Conservation (phyloP, 1,284 basidiomycete genomes). For the Earliella scabrosa region DNA sequence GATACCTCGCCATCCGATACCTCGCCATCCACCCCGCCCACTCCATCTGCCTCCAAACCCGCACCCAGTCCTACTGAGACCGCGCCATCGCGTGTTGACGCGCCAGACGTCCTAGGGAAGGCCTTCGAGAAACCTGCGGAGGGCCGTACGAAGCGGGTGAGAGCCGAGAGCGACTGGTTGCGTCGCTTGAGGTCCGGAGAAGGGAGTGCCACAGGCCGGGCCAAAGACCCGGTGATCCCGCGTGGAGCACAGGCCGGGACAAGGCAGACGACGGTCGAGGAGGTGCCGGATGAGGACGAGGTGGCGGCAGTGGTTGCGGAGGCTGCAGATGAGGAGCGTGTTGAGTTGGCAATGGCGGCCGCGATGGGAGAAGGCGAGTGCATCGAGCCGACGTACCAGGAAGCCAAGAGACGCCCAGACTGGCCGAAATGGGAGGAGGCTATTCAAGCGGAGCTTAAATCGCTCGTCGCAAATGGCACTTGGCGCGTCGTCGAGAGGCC, state of each 20-base stretch:
- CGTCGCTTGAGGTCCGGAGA: background rate
- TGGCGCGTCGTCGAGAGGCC: slow-evolving; percentile 31
- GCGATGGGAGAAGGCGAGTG: slow-evolving; percentile 17
- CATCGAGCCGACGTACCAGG: slow-evolving; percentile 17
- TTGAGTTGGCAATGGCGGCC: slow-evolving; percentile 13
- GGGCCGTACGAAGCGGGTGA: background rate
- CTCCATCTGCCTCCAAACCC: background rate
- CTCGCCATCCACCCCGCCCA: background rate
- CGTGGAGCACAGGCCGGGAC: background rate
- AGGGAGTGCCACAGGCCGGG: background rate
- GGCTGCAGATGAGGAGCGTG: background rate
- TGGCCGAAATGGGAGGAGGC: no score
- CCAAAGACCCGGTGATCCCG: background rate
- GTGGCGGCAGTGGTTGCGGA: background rate
- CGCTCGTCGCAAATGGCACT: slow-evolving; percentile 24
- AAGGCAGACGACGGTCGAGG: background rate
- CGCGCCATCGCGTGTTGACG: background rate
- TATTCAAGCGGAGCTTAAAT: slow-evolving; percentile 33
- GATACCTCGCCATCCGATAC: no score
- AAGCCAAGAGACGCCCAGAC: slow-evolving; percentile 29
- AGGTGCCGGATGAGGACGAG: slow-evolving; percentile 3
- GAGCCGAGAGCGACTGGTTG: background rate
- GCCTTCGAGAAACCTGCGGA: background rate
- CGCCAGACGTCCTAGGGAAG: no score
- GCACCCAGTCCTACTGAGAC: background rate